These are phyloP conservation scores for Suillus bovinus DNA, from an alignment of 768 basidiomycete genomes.

Conservation along the genomic window DNA sequence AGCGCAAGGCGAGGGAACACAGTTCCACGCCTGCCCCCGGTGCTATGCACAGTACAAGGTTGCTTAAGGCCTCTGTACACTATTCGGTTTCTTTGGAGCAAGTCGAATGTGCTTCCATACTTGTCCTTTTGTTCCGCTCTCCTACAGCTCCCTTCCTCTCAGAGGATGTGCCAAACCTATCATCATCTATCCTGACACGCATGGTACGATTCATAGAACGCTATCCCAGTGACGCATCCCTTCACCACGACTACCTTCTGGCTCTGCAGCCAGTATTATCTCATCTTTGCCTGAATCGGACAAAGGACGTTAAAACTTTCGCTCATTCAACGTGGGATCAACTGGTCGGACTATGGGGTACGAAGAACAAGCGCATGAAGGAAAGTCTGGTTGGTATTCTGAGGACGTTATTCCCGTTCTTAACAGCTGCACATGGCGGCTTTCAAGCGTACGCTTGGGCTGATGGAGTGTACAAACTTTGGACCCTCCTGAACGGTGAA, in stretches of 20 bases:
- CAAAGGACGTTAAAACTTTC: constrained; percentile 55
- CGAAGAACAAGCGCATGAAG: constrained; percentile 74
- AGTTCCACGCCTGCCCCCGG: constrained; percentile 24
- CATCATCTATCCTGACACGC: constrained; percentile 57
- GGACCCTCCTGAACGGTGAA: constrained; percentile 59
- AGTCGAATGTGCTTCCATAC: constrained; percentile 67
- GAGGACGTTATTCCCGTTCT: constrained; percentile 70
- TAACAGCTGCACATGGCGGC: constrained; percentile 41
- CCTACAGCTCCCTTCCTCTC: constrained; percentile 59
- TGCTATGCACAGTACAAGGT: constrained; percentile 18
- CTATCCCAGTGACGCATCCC: constrained; percentile 73
- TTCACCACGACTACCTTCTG: constrained; percentile 73
- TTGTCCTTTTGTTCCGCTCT: constrained; percentile 60
- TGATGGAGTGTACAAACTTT: constrained; percentile 52
- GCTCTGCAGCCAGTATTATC: constrained; percentile 69
- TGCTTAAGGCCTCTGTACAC: constrained; percentile 24
- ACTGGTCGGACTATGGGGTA: constrained; percentile 73
- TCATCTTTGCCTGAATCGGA: constrained; percentile 78
- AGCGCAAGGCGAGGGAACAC: constrained; percentile 26
- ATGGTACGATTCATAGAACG: constrained; percentile 61
- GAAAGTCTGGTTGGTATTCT: constrained; percentile 79
- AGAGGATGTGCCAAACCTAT: constrained; percentile 29
- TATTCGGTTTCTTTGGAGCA: constrained; percentile 53
- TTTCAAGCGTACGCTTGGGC: constrained; percentile 38
- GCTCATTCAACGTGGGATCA: constrained; percentile 62